Evolutionary conservation across 306 rosid genomes (phyloP).

Genomic region (Inga oerstediana): DNA sequence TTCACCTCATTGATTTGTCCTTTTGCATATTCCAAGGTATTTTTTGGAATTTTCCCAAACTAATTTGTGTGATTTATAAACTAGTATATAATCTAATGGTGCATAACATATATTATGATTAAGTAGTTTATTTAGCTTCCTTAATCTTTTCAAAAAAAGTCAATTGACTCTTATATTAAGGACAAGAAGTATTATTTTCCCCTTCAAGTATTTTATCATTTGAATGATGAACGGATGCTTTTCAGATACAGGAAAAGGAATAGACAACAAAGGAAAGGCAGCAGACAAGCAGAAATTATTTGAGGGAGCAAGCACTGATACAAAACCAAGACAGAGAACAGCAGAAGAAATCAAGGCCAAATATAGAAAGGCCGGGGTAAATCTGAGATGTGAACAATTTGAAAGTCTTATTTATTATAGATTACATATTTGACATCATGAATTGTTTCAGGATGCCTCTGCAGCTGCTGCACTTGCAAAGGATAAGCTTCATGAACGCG

Average conservation of each 20-base stretch:
- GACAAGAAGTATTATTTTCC: not conserved
- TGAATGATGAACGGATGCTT: constrained; percentile 32
- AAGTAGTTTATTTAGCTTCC: too few relatives aligned
- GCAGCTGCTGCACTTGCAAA: constrained; percentile 76
- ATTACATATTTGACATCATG: constrained; percentile 31
- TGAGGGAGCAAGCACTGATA: constrained; percentile 50
- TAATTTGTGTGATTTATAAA: too few relatives aligned
- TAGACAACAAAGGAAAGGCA: constrained; percentile 52
- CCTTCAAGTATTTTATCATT: constrained; percentile 20
- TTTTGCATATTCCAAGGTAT: too few relatives aligned
- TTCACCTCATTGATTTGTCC: too few relatives aligned
- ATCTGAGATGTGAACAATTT: constrained; percentile 33
- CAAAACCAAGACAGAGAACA: constrained; percentile 66
- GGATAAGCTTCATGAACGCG: constrained; percentile 76
- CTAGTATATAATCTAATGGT: too few relatives aligned
- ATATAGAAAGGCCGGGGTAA: constrained; percentile 70
- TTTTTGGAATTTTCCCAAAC: too few relatives aligned
- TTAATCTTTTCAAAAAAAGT: too few relatives aligned
- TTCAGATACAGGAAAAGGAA: constrained; percentile 59
- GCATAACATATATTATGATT: too few relatives aligned
- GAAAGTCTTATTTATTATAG: constrained; percentile 23
- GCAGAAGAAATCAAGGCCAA: constrained; percentile 89
- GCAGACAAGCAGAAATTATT: constrained; percentile 64
- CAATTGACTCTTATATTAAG: too few relatives aligned
- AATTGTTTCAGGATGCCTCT: constrained; percentile 66